Evolutionary conservation across 2,329 filamentous ascomycete genomes (phyloP), one percentile per base, ranked within the genome.

Genomic region (Camillea tinctor): DNA sequence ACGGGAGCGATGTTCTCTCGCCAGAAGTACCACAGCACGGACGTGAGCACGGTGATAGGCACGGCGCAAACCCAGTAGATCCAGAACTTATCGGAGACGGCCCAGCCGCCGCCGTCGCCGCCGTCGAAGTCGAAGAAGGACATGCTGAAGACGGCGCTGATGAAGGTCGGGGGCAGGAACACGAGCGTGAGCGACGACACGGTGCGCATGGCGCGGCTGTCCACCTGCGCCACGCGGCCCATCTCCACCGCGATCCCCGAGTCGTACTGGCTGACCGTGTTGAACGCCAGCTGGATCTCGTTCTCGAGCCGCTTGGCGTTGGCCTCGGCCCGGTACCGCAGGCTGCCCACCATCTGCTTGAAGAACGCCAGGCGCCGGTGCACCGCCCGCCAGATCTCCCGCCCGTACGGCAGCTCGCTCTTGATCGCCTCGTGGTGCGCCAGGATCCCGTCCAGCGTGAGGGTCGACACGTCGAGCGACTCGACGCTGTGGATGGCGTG

Each of bases 271-370:
- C 78, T 74, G 0, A 80, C 76, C 0, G 65, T 73, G 62, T 82
- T 78, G 68, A 79, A 83, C 0, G 76, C 67, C 61, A 88, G 74
- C 59, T 86, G 72, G 72, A 88, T 77, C 79, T 88, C 70, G 74
- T 87, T 71, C 70, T 81, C 54, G 68, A 88, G 73, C 60, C 86
- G 63, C 15, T 77, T 71, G 13, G 75, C 73, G 66, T 77, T 80
- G 0, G 79, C 74, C 0, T 61, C 60, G 0, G 78, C 73, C 13
- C 80, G 73, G 11, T 69, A 62, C 2, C 72, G 71, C 0, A 80
- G 69, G 55, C 72, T 76, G 17, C 65, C 60, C 1, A 78, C 55
- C 17, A 77, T 71, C 19, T 74, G 69, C 24, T 73, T 68, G 44
- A 66, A 70, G 56, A 73, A 76, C 0, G 66, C 59, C 4, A 81